Conservation (phyloP, 345 rosid genomes). For the Erucastrum elatum region DNA sequence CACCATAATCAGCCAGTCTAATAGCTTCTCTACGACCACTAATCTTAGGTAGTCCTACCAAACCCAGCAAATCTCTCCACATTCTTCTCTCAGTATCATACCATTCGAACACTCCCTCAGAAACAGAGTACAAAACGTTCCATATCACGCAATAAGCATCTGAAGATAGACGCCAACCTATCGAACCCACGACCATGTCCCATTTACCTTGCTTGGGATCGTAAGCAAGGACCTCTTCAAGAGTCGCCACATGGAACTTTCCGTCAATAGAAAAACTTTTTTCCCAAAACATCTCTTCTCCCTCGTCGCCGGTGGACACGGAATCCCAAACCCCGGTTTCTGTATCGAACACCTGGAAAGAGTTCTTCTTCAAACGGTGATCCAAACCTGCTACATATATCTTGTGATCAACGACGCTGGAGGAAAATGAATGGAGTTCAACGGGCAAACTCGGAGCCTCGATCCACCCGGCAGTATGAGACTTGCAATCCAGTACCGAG, state of each 20-base stretch:
- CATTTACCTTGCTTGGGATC: background rate
- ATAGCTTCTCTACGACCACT: too few species aligned
- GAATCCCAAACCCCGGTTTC: background rate
- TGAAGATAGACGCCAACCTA: background rate
- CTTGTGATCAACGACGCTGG: background rate
- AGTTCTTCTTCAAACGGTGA: background rate
- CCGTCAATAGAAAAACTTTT: background rate
- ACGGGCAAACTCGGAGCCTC: background rate
- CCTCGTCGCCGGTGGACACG: background rate
- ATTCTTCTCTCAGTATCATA: too few species aligned
- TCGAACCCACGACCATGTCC: background rate
- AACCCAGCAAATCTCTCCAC: too few species aligned
- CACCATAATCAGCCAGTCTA: too few species aligned
- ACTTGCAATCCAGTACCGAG: too few species aligned
- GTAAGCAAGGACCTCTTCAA: background rate
- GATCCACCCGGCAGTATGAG: background rate
- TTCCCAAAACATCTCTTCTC: background rate
- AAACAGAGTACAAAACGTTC: too few species aligned
- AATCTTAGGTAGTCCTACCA: too few species aligned
- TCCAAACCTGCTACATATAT: background rate
- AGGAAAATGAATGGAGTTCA: background rate
- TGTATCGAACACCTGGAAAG: too few species aligned
- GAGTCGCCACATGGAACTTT: background rate
- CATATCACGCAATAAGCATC: too few species aligned
- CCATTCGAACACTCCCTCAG: too few species aligned